These are phyloP conservation scores for Ogataea allantospora DNA, from an alignment of 805 yeast species.

Conservation along the genomic window DNA sequence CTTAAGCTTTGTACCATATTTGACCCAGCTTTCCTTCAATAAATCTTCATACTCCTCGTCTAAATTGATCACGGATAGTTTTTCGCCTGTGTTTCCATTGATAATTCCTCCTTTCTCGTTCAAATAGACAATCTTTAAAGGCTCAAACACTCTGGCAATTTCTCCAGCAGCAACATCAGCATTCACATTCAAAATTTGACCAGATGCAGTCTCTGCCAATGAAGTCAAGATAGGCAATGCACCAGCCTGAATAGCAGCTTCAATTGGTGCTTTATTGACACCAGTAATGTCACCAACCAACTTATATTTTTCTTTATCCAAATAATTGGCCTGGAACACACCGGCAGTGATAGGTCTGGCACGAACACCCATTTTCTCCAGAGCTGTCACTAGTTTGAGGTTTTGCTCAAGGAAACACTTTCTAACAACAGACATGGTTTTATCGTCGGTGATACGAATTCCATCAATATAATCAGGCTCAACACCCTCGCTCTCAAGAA, in stretches of 20 bases:
- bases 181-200: conserved; percentile 94
- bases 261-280: conserved; percentile 86
- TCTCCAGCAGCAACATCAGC: conserved; percentile 99
- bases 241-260: conserved; percentile 93
- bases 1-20: conserved; percentile 96
- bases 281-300: conserved; percentile 86
- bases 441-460: conserved; percentile 89
- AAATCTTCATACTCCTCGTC: conserved; percentile 94
- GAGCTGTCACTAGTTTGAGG: conserved; percentile 89
- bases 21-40: conserved; percentile 95
- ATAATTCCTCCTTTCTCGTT: conserved; percentile 97
- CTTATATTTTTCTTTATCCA: conserved; percentile 87
- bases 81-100: conserved; percentile 89
- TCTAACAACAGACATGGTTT: conserved; percentile 95
- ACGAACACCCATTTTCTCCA: conserved; percentile 94
- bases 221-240: conserved; percentile 96
- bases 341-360: conserved; percentile 99
- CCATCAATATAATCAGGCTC: conserved; percentile 97
- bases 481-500: conserved; percentile 88
- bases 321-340: conserved; percentile 88
- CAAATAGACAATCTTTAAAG: conserved; percentile 91
- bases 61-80: conserved; percentile 82
- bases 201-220: conserved; percentile 93
- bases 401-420: conserved; percentile 94
- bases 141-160: conserved; percentile 93